Percentiles rank a stretch among this genome's conserved stretches.
These are phyloP conservation scores for Gnaphalium uliginosum DNA, from an alignment of 129 eudicot genomes.

Conservation along the genomic window DNA sequence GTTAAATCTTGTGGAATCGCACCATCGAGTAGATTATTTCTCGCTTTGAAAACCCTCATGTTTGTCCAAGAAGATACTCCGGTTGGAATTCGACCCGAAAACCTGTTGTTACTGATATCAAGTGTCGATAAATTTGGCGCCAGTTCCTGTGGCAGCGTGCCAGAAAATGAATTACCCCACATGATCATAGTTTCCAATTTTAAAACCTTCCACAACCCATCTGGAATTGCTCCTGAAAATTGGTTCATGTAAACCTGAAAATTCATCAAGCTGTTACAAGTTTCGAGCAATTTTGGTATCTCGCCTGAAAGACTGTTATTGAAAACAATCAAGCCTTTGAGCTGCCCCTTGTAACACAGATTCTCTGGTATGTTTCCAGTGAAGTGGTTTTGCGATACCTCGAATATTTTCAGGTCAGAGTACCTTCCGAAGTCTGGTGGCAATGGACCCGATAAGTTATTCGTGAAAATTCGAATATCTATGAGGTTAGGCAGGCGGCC, in stretches of 20 bases:
- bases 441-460: slow-evolving; percentile 56
- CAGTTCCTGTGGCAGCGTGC: slow-evolving; percentile 57
- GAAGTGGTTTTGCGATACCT: slow-evolving; percentile 50
- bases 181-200: slow-evolving; percentile 38
- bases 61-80: slow-evolving; percentile 55
- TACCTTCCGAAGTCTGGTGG: slow-evolving; percentile 73
- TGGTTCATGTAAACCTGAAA: slow-evolving; percentile 42
- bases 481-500: slow-evolving; percentile 51
- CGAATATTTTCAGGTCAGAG: slow-evolving; percentile 49
- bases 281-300: slow-evolving; percentile 56
- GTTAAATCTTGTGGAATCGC: slow-evolving; percentile 65
- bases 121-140: slow-evolving; percentile 40
- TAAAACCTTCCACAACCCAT: slow-evolving; percentile 56
- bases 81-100: slow-evolving; percentile 64
- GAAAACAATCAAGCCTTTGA: slow-evolving; percentile 44
- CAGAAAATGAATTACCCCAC: slow-evolving; percentile 52
- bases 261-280: slow-evolving; percentile 48
- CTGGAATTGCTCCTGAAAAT: slow-evolving; percentile 66
- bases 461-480: slow-evolving; percentile 42
- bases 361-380: slow-evolving; percentile 50
- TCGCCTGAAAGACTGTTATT: slow-evolving; percentile 52
- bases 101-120: slow-evolving; percentile 60
- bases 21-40: slow-evolving; percentile 60
- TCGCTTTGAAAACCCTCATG: slow-evolving; percentile 50
- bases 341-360: slow-evolving; percentile 48